These are phyloP conservation scores for Solanum virginianum DNA, from an alignment of 257 asterid species.

Conservation along the genomic window DNA sequence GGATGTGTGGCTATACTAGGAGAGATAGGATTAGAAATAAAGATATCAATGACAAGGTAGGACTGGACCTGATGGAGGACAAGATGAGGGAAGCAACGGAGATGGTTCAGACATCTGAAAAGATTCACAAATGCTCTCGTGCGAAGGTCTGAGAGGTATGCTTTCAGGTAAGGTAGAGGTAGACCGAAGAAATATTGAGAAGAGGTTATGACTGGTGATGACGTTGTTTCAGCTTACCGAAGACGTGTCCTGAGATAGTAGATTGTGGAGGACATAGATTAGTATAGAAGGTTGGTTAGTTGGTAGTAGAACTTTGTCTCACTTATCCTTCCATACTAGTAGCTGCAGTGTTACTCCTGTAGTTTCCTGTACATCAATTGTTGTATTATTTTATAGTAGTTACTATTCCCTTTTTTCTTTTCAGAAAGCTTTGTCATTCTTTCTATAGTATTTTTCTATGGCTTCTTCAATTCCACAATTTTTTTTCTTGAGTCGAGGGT, in stretches of 20 bases:
- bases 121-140: not conserved
- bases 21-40: not conserved
- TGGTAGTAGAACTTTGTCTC: not conserved
- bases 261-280: not conserved
- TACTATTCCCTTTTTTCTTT: not conserved
- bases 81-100: not conserved
- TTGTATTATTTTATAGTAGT: not conserved
- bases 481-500: not conserved
- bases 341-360: not conserved
- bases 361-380: not conserved
- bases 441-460: not conserved
- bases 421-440: not conserved
- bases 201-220: not conserved
- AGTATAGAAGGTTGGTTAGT: not conserved
- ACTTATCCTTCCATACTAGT: not conserved
- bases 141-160: not conserved
- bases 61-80: not conserved
- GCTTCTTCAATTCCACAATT: not conserved
- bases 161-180: not conserved
- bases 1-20: not conserved
- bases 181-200: not conserved
- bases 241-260: not conserved
- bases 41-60: not conserved
- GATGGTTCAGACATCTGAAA: not conserved
- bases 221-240: not conserved